These are phyloP conservation scores for Emericellopsis cladophorae DNA, from an alignment of 2,329 filamentous ascomycete species.

Conservation along the genomic window DNA sequence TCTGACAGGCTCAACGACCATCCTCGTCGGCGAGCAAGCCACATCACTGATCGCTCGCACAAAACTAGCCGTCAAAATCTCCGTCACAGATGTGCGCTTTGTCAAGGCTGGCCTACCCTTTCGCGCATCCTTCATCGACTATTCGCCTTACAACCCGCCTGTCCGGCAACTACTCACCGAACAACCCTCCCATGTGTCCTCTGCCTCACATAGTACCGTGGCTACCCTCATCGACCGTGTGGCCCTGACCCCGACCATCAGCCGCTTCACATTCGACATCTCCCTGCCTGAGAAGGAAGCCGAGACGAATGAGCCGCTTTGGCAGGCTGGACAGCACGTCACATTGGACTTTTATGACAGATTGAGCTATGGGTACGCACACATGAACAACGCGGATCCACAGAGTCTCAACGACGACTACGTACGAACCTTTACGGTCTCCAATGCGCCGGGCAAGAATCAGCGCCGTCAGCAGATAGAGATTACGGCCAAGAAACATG, in stretches of 20 bases:
- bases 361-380: constrained; percentile 61
- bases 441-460: constrained; percentile 33
- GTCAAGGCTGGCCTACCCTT: constrained; percentile 57
- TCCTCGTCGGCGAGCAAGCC: constrained; percentile 54
- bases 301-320: constrained; percentile 16
- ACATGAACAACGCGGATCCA: constrained; percentile 77
- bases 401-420: constrained; percentile 74
- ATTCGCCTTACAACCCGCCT: constrained; percentile 69
- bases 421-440: constrained; percentile 72
- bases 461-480: constrained; percentile 32
- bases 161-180: constrained; percentile 54
- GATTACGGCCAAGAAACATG: constrained; percentile 59
- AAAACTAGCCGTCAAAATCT: constrained; percentile 61
- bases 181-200: constrained; percentile 10
- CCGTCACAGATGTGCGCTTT: constrained; percentile 45
- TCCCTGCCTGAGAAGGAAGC: constrained; percentile 1
- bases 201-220: constrained; percentile 3
- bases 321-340: constrained; percentile 64
- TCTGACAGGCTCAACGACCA: constrained; percentile 53
- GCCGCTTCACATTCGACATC: constrained; percentile 44
- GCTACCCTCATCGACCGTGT: constrained; percentile 48
- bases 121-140: constrained; percentile 42
- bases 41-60: constrained; percentile 50
- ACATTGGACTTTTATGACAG: constrained; percentile 61
- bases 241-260: constrained; percentile 51